Evolutionary conservation across 2,329 filamentous ascomycete genomes (phyloP).

Genomic region (Macrophomina pseudophaseolina): DNA sequence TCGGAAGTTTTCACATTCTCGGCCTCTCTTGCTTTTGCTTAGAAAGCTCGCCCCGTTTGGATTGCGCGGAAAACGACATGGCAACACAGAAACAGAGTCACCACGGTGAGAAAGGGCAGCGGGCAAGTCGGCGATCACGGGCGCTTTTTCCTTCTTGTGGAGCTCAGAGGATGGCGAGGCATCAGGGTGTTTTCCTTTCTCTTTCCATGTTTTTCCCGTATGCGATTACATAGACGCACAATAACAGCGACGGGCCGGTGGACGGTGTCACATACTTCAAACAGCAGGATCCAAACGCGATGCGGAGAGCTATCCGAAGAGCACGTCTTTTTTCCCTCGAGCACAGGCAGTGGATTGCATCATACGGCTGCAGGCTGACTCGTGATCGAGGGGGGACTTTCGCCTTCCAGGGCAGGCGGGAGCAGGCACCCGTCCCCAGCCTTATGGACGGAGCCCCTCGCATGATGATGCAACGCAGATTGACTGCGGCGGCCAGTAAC

Average conservation of each 20-base stretch:
- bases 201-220: conserved; percentile 13
- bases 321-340: not conserved
- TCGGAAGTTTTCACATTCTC: not conserved
- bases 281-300: not conserved
- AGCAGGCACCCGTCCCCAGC: conserved; percentile 5
- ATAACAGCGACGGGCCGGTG: conserved; percentile 3
- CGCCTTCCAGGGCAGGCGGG: not conserved
- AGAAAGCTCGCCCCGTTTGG: conserved; percentile 19
- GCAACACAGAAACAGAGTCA: conserved; percentile 3
- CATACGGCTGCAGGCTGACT: conserved; percentile 8
- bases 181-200: conserved; percentile 19
- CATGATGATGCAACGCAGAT: conserved; percentile 10
- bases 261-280: not conserved
- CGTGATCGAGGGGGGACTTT: not conserved
- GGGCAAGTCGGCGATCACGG: conserved; percentile 20
- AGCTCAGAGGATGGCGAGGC: not conserved
- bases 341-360: not conserved
- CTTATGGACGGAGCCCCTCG: not conserved
- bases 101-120: conserved; percentile 10
- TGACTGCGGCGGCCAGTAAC: not conserved
- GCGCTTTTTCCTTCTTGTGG: conserved; percentile 20
- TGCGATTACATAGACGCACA: conserved; percentile 20
- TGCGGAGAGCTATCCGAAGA: conserved; percentile 3
- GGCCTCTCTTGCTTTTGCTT: conserved; percentile 21
- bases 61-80: conserved; percentile 8